Conservation (phyloP, 2,329 filamentous ascomycete genomes). For the Chrysosporium queenslandicum region DNA sequence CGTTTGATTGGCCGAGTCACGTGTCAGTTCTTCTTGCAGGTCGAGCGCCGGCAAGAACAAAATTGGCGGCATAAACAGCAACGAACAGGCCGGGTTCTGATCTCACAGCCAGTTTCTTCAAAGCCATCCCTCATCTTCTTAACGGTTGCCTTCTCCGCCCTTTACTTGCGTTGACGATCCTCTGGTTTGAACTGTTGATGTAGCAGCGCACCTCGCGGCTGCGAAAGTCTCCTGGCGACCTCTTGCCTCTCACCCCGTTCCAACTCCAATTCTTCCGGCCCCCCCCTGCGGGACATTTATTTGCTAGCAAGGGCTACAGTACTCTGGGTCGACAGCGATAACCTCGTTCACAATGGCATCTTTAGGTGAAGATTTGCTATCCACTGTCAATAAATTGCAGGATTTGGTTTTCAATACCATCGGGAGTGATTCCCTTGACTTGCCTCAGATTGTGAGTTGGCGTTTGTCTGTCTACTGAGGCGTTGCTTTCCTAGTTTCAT, state of each 20-base stretch:
- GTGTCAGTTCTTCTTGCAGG: neutral
- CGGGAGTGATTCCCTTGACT: slow-evolving; percentile 92
- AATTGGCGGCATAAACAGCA: slow-evolving; percentile 8
- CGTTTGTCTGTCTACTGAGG: neutral
- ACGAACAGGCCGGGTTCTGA: neutral
- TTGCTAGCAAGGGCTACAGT: neutral
- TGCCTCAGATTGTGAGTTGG: slow-evolving; percentile 88
- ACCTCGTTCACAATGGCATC: slow-evolving; percentile 63
- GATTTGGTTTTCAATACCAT: slow-evolving; percentile 99
- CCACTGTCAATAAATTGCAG: slow-evolving; percentile 95
- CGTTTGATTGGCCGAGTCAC: slow-evolving; percentile 2
- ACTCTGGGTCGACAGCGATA: neutral
- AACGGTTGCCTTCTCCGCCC: neutral
- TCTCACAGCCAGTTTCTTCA: neutral
- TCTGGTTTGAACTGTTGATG: neutral
- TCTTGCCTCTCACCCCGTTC: neutral
- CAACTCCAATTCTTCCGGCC: neutral
- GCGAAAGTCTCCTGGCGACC: slow-evolving; percentile 1
- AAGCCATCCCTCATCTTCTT: too few species aligned
- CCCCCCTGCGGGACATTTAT: neutral
- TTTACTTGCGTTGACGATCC: neutral
- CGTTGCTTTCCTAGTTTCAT: slow-evolving; percentile 1
- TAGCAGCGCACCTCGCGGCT: slow-evolving; percentile 1
- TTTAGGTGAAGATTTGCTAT: slow-evolving; percentile 88
- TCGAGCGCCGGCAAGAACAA: slow-evolving; percentile 6